Evolutionary conservation across 129 eudicot genomes (phyloP), one percentile per base, ranked within the genome.

Genomic region (Smallanthus sonchifolius): DNA sequence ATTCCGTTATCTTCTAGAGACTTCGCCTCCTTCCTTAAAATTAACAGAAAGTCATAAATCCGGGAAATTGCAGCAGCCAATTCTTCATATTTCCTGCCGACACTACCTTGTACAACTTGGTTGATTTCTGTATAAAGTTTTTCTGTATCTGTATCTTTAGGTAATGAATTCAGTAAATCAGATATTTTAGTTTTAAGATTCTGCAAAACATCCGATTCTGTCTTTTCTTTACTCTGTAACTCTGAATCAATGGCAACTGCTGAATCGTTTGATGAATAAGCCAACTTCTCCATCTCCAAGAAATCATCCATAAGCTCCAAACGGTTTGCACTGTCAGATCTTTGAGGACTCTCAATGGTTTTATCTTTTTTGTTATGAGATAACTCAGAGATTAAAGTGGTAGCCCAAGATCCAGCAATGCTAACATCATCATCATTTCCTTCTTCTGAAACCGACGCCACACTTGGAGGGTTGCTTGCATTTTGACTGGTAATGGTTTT

Each of bases 301-400:
- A 95, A 95, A 83, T 95, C 99, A 81, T 88, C 97, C 99, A 95
- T 95, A 44, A 95, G 97, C 72, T 88, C 99, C 74, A 88, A 74
- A 59, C 84, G 93, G 45, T 57, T 88, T 54, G 84, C 55, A 24
- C 56, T 88, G 47, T 86, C 97, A 80, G 96, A 30, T 62, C 85
- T 94, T 51, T 51, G 75, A 7, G 83, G 81, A 79, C 84, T 88
- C 37, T 76, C 96, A 45, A 57, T 78, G 77, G n/a, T 86, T 72
- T 86, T 90, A 32, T 85, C 93, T 69, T 83, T 91, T 74, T 83
- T 86, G 65, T 76, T 54, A 66, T 82, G 82, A 19, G 94, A 80
- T 16, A 84, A 67, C 57, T 93, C 98, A 37, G 96, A 81, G 67
- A 84, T 68, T 72, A 85, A 49, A 38, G 69, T 69, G 4, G 93